These are phyloP conservation scores for Acmispon strigosus DNA, from an alignment of 306 rosid species.

Conservation along the genomic window DNA sequence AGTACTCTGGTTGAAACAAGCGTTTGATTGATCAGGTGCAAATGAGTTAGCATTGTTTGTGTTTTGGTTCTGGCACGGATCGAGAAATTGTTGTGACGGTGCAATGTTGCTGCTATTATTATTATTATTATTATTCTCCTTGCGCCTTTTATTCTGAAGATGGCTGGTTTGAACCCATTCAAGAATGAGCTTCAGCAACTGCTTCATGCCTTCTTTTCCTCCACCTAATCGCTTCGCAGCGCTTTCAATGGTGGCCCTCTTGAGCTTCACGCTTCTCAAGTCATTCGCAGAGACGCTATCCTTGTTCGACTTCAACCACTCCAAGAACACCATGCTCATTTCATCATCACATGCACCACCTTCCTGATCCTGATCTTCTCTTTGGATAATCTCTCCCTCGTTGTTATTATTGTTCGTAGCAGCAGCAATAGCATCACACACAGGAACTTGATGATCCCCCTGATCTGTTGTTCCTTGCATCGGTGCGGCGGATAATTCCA, in stretches of 20 bases:
- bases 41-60: slow-evolving; percentile 24
- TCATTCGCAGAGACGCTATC: slow-evolving; percentile 87
- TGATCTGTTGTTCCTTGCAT: slow-evolving; percentile 6
- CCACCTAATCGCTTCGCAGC: slow-evolving; percentile 88
- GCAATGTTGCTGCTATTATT: background rate
- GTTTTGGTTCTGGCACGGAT: slow-evolving; percentile 36
- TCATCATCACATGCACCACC: slow-evolving; percentile 28
- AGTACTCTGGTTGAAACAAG: slow-evolving; percentile 18
- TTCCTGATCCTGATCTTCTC: background rate
- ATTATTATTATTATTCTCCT: background rate
- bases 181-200: slow-evolving; percentile 76
- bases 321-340: slow-evolving; percentile 81
- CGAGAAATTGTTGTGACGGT: slow-evolving; percentile 25
- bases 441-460: background rate
- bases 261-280: slow-evolving; percentile 75
- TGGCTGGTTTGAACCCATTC: slow-evolving; percentile 94
- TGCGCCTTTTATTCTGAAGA: slow-evolving; percentile 53
- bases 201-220: slow-evolving; percentile 91
- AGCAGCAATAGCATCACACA: background rate
- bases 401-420: background rate
- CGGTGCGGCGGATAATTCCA: background rate
- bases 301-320: slow-evolving; percentile 73
- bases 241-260: slow-evolving; percentile 68
- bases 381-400: slow-evolving; percentile 9
- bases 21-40: slow-evolving; percentile 16